Evolutionary conservation across 176 grass and related monocot genomes (phyloP), one percentile per base, ranked within the genome.

Genomic region (Paspalum vaginatum): DNA sequence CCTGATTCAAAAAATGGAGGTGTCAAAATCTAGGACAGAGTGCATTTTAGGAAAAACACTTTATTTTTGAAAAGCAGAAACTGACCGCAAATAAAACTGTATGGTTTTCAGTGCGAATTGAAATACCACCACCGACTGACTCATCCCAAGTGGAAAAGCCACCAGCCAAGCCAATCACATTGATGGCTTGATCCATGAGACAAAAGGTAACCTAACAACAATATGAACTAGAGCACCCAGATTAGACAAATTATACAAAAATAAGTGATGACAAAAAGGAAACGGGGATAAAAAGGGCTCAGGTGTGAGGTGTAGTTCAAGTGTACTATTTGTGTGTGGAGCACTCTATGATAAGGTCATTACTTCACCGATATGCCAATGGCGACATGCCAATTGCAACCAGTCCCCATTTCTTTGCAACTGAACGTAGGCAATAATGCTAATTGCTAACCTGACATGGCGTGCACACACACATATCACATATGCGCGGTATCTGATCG

Each of bases 321-420:
- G 37, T 25, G 56, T 27, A n/a, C n/a, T n/a, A 3, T 32, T 32
- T 24, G 56, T 44, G 11, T 13, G 8, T 16, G 17, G 42, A 47
- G 59, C 56, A 65, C 9, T 76, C 9, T 37, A 70, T 18, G 72
- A 82, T 17, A 12, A 70, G 40, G 55, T 20, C 56, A 56, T 25
- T 18, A 58, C 24, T 26, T 77, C 65, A 48, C 24, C 32, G 24
- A 49, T 43, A 8, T 73, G 14, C n/a, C 56, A 68, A 43, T 46
- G 37, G 51, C 41, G 21, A 46, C 81, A 37, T 6, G 40, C 40
- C 50, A 44, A 56, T 43, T 16, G 75, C 13, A 17, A 44, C 4
- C 39, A 72, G 60, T 79, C 63, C 75, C 53, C 52, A 61, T 62
- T 67, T 68, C 37, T 68, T 51, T 68, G 61, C 75, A 84, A 22